A percentile compares a stretch with the other conserved stretches of the same genome.
These are phyloP conservation scores for Xerocomellus amylosporus DNA, from an alignment of 768 basidiomycete species.

Conservation along the genomic window DNA sequence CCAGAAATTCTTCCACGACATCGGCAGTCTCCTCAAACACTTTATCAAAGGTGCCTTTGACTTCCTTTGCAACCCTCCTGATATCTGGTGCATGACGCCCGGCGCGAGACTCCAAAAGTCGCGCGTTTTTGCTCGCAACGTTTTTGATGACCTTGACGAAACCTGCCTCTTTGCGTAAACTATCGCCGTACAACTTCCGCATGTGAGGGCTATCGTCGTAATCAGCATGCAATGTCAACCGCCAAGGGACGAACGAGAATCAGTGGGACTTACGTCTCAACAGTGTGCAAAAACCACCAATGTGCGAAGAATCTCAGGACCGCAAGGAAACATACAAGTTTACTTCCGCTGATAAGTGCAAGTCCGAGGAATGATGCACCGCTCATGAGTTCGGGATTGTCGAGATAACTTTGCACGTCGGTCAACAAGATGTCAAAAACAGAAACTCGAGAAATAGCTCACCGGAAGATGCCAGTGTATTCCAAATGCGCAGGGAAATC, in stretches of 20 bases:
- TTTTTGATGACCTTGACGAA: constrained; percentile 98
- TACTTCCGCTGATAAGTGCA: constrained; percentile 87
- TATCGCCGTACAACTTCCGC: constrained; percentile 92
- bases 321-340: constrained; percentile 84
- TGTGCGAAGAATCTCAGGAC: constrained; percentile 83
- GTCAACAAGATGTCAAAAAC: not conserved
- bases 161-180: constrained; percentile 92
- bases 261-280: constrained; percentile 73
- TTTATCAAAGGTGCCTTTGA: constrained; percentile 92
- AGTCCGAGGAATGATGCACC: constrained; percentile 95
- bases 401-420: constrained; percentile 60
- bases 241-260: not conserved
- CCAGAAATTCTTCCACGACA: constrained; percentile 89
- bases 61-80: constrained; percentile 80
- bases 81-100: constrained; percentile 83
- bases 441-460: constrained; percentile 13
- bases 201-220: constrained; percentile 80
- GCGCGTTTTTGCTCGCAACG: constrained; percentile 81
- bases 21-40: constrained; percentile 94
- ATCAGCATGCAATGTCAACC: not conserved
- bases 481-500: constrained; percentile 87
- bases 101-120: constrained; percentile 69
- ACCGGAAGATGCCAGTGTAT: constrained; percentile 97
- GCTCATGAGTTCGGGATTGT: constrained; percentile 95
- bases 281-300: constrained; percentile 92